Evolutionary conservation across 257 asterid genomes (phyloP).

Genomic region (Anisodus tanguticus): DNA sequence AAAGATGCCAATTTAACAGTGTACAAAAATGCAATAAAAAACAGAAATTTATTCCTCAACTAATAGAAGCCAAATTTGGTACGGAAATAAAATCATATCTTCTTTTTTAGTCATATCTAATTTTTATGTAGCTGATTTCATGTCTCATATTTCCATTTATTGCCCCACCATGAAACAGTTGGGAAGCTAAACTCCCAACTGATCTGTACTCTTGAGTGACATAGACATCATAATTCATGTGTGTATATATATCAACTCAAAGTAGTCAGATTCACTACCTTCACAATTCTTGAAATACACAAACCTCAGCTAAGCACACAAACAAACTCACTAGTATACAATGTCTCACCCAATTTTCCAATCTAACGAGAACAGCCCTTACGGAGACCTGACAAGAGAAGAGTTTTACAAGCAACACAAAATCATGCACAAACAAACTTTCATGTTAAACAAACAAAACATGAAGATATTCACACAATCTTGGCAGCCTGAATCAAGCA

Average conservation of each 20-base stretch:
- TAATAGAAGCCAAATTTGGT: background rate
- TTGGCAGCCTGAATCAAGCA: constrained; percentile 56
- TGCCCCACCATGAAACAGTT: constrained; percentile 29
- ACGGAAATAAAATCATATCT: background rate
- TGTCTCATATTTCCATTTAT: constrained; percentile 24
- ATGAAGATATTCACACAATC: constrained; percentile 69
- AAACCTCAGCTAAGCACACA: background rate
- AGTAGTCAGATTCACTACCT: background rate
- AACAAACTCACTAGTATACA: background rate
- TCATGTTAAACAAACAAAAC: constrained; percentile 57
- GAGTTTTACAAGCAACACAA: constrained; percentile 70
- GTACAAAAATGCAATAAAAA: background rate
- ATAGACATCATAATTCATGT: background rate
- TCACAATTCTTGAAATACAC: background rate
- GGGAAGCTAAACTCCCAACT: background rate
- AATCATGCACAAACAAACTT: constrained; percentile 60
- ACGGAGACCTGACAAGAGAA: constrained; percentile 61
- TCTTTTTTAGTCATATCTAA: background rate
- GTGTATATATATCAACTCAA: background rate
- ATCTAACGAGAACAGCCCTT: constrained; percentile 77
- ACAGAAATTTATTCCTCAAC: background rate
- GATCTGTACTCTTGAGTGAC: background rate
- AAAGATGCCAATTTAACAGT: background rate
- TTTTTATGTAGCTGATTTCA: too few species aligned
- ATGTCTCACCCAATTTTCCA: constrained; percentile 77